Base-by-base conservation (phyloP, 2,329 filamentous ascomycete species). In the Lizonia empirigonia region DNA sequence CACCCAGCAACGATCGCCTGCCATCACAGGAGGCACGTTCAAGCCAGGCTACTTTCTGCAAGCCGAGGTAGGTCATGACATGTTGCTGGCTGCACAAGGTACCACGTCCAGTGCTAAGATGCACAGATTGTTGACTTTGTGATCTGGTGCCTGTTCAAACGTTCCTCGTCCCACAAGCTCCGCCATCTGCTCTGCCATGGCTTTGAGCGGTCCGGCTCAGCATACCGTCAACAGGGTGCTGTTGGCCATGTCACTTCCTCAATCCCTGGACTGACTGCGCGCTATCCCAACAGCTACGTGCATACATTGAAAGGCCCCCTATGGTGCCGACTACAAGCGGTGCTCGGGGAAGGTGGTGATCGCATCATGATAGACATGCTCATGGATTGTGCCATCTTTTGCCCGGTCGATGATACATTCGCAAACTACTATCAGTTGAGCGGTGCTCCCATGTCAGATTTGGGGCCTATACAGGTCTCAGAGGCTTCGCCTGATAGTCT, bases 101-200 rank as follows among this genome's bases (percentile, higher is more conserved):
- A 46, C 27, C 8, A 23, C 35, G 35, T 26, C 19, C 20, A 34
- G 26, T 45, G 36, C 65, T 67, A 52, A 65, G 22, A 42, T 44
- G 20, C n/a, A 40, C 40, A 80, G 77, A 73, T 77, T 59, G 77
- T 81, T 23, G 74, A 80, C 58, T 79, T 77, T 53, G 74, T 76
- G 13, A 84, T 97, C 33, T 91, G 88, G 84, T 79, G 83, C 8
- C 77, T 96, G 2, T 96, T 96, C 71, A 83, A 82, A 10, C 80
- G 82, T 60, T 75, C 78, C 24, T 64, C 71, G 22, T 74, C 73
- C 51, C 71, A 77, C 40, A 83, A 81, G 64, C 86, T 88, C 1
- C 82, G 83, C 41, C 90, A 97, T 74, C 65, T 96, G 5, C 81
- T 99, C 4, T 92, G 90, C 61, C 87, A 96, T 77, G 93, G 93